These are phyloP conservation scores for Liriodendron chinense DNA, from an alignment of 164 flowering plant species.

Conservation along the genomic window DNA sequence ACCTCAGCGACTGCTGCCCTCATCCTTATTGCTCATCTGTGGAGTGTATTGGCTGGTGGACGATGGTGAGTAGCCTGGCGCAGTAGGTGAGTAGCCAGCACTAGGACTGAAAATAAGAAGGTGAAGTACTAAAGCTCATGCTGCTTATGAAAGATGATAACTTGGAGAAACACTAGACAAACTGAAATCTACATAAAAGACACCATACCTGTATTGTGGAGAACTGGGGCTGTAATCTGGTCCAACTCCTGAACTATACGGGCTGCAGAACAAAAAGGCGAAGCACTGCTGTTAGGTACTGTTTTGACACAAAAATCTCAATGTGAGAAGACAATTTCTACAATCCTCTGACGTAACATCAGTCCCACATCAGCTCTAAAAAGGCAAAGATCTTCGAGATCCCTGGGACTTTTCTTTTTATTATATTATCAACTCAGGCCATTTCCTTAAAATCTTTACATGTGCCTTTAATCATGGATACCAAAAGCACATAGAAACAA, in stretches of 20 bases:
- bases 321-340: background rate
- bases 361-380: no score
- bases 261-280: slow-evolving; percentile 43
- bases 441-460: no score
- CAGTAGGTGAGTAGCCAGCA: slow-evolving; percentile 94
- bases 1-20: slow-evolving; percentile 23
- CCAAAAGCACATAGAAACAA: no score
- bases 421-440: no score
- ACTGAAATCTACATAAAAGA: background rate
- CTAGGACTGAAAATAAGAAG: slow-evolving; percentile 57
- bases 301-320: background rate
- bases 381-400: no score
- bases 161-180: no score
- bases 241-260: slow-evolving; percentile 62
- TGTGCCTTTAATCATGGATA: no score
- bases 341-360: background rate
- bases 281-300: background rate
- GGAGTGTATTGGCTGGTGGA: slow-evolving; percentile 90
- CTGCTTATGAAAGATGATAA: background rate
- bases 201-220: slow-evolving; percentile 72
- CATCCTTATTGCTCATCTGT: slow-evolving; percentile 55
- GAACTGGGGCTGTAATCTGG: slow-evolving; percentile 95
- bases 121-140: background rate
- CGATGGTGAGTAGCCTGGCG: slow-evolving; percentile 94
- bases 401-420: no score